A percentile compares a stretch with the other conserved stretches of the same genome.
phyloP scores from a whole-genome alignment of 306 rosid genomes.

The Dryas octopetala region DNA sequence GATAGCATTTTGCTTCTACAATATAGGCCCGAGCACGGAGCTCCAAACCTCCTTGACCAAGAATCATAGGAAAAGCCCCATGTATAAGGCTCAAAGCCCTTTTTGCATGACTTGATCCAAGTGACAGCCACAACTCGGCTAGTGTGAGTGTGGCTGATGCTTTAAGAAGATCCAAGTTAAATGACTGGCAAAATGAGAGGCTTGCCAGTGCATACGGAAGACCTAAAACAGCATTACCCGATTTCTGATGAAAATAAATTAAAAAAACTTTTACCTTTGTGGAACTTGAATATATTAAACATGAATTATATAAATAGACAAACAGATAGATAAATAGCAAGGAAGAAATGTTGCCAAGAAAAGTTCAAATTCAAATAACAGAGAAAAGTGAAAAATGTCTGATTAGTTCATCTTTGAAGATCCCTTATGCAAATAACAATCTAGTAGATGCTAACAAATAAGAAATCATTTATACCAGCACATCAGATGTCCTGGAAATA shows the following conservation, averaged over 20 bases:
- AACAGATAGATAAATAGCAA: background rate
- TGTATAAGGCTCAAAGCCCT: constrained; percentile 84
- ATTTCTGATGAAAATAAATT: constrained; percentile 56
- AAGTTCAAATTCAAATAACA: background rate
- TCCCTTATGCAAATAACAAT: background rate
- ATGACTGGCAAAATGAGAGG: constrained; percentile 90
- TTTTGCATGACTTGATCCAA: constrained; percentile 86
- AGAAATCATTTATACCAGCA: background rate
- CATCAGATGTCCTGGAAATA: background rate
- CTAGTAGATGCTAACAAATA: background rate
- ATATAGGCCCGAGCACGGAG: constrained; percentile 87
- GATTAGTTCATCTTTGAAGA: background rate
- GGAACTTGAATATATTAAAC: background rate
- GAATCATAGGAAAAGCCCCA: constrained; percentile 89
- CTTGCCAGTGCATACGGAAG: constrained; percentile 94
- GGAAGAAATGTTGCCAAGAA: background rate
- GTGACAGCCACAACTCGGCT: constrained; percentile 91
- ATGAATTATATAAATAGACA: background rate
- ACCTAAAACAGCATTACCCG: constrained; percentile 91
- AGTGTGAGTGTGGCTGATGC: constrained; percentile 89
- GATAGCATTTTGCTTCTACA: constrained; percentile 87
- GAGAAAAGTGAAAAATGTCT: background rate
- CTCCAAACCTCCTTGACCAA: constrained; percentile 99
- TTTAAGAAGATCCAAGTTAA: constrained; percentile 93
- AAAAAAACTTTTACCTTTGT: background rate